phyloP scores from a whole-genome alignment of 2,329 filamentous ascomycete species.

The Orbilia blumenaviensis region DNA sequence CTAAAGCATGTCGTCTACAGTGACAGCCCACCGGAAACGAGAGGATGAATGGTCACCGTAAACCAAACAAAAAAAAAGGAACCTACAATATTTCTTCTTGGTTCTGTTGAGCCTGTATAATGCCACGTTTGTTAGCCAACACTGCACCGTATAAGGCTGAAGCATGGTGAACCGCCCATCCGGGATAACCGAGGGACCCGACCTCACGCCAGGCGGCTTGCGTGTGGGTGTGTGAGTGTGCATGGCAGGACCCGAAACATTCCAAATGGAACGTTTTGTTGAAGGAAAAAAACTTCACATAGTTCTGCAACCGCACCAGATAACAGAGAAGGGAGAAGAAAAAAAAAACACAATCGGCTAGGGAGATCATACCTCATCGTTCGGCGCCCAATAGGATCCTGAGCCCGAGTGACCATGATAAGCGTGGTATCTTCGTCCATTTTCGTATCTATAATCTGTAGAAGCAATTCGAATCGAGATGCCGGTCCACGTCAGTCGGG shows the following conservation, averaged over 20 bases:
- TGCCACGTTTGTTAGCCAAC: slow-evolving; percentile 28
- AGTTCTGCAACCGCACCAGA: too few relatives aligned
- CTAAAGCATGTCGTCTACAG: neutral
- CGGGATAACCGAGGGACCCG: slow-evolving; percentile 33
- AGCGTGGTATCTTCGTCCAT: slow-evolving; percentile 48
- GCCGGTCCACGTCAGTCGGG: neutral
- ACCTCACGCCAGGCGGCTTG: slow-evolving; percentile 13
- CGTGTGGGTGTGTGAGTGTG: neutral
- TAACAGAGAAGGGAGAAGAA: neutral
- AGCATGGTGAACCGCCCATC: slow-evolving; percentile 16
- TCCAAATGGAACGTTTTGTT: slow-evolving; percentile 42
- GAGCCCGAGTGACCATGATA: slow-evolving; percentile 29
- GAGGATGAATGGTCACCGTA: too few relatives aligned
- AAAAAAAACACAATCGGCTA: neutral
- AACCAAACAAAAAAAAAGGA: neutral
- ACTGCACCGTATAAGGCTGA: neutral
- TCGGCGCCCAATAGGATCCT: slow-evolving; percentile 46
- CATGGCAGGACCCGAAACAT: slow-evolving; percentile 18
- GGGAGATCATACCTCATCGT: slow-evolving; percentile 52
- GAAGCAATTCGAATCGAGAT: slow-evolving; percentile 12
- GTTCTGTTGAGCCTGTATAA: slow-evolving; percentile 11
- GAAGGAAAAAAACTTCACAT: neutral
- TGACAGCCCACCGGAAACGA: too few relatives aligned
- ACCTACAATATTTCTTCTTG: slow-evolving; percentile 47
- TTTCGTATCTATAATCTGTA: slow-evolving; percentile 52